Conservation (phyloP, 768 basidiomycete species). For the Kwoniella sp. region DNA sequence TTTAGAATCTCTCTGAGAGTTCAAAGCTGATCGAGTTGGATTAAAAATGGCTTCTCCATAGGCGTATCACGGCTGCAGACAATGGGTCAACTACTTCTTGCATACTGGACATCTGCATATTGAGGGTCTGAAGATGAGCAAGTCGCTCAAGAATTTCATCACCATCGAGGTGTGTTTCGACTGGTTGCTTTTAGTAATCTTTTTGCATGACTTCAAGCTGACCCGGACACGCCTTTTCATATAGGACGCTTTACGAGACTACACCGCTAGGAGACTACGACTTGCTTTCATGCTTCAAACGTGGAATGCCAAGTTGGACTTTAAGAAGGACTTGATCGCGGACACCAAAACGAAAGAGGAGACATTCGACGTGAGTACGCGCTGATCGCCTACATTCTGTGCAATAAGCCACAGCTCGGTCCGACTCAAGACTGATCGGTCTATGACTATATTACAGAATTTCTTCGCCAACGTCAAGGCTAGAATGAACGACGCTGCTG, state of each 20-base stretch:
- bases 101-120: conserved; percentile 99
- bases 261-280: conserved; percentile 83
- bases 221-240: too few relatives aligned
- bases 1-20: too few relatives aligned
- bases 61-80: conserved; percentile 87
- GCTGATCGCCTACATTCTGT: background rate
- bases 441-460: conserved; percentile 63
- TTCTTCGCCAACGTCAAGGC: conserved; percentile 90
- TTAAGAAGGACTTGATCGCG: conserved; percentile 79
- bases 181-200: too few relatives aligned
- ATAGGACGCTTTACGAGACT: conserved; percentile 81
- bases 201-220: too few relatives aligned
- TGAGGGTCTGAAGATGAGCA: conserved; percentile 98
- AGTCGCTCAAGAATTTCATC: conserved; percentile 97
- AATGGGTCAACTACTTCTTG: conserved; percentile 99
- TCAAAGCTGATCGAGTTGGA: background rate
- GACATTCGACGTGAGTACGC: conserved; percentile 72
- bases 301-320: conserved; percentile 93
- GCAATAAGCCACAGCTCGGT: too few relatives aligned
- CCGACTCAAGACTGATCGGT: background rate
- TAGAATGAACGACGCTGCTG: conserved; percentile 63
- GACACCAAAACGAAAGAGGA: conserved; percentile 84
- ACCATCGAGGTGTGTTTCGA: conserved; percentile 65
- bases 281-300: conserved; percentile 85
- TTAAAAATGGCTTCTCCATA: conserved; percentile 51